These are phyloP conservation scores for Decorospora gaudefroyi DNA, from an alignment of 2,329 filamentous ascomycete species.

Conservation along the genomic window DNA sequence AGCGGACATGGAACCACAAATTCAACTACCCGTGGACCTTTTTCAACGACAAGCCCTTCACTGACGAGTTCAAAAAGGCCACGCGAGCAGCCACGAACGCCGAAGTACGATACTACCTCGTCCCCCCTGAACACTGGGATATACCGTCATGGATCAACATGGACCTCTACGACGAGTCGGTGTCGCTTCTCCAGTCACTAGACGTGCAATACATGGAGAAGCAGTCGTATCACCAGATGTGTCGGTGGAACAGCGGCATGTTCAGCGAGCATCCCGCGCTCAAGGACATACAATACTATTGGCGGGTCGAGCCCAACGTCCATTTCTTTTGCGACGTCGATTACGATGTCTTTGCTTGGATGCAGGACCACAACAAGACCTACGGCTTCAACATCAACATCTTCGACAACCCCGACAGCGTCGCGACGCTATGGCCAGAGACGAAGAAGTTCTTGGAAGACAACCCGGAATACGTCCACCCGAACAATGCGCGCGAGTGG, in stretches of 20 bases:
- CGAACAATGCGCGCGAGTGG: constrained; percentile 87
- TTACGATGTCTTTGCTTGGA: constrained; percentile 97
- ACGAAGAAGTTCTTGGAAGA: constrained; percentile 87
- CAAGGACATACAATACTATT: constrained; percentile 84
- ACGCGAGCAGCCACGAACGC: constrained; percentile 85
- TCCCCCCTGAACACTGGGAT: constrained; percentile 95
- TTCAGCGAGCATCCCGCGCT: constrained; percentile 97
- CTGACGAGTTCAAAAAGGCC: constrained; percentile 85
- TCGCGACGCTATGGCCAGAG: constrained; percentile 92
- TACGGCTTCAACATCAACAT: constrained; percentile 99
- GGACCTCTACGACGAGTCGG: constrained; percentile 82
- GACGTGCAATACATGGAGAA: constrained; percentile 88
- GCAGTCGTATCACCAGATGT: constrained; percentile 98
- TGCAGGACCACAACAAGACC: constrained; percentile 98
- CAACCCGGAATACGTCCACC: constrained; percentile 77
- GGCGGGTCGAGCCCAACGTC: constrained; percentile 97
- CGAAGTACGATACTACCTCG: constrained; percentile 81
- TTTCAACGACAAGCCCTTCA: constrained; percentile 94
- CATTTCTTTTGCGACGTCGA: constrained; percentile 99
- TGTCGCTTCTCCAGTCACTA: constrained; percentile 78
- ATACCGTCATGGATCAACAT: constrained; percentile 89
- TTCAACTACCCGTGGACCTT: constrained; percentile 99
- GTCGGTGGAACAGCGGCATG: constrained; percentile 96
- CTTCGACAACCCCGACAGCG: constrained; percentile 86
- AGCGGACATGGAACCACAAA: constrained; percentile 95